Evolutionary conservation across 495 filamentous ascomycete genomes (phyloP).

Genomic region (Podospora pseudocomata): DNA sequence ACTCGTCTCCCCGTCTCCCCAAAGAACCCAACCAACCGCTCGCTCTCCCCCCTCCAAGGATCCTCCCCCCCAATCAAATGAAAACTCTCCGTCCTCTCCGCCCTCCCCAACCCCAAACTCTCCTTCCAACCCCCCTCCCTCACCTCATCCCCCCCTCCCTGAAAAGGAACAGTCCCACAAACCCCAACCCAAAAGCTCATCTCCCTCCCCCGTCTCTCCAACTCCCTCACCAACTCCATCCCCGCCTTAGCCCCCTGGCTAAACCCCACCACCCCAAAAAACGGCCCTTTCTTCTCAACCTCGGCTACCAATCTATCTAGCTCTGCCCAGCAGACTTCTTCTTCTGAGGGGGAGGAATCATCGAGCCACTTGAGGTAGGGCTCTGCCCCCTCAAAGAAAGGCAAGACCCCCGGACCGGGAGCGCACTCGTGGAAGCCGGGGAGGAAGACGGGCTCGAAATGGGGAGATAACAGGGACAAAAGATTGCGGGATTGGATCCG

Average conservation of each 20-base stretch:
- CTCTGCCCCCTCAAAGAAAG: constrained; percentile 27
- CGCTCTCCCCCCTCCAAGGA: constrained; percentile 27
- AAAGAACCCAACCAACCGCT: constrained; percentile 26
- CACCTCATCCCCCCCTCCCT: constrained; percentile 1
- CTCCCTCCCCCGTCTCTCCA: constrained; percentile 17
- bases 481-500: constrained; percentile 29
- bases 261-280: constrained; percentile 32
- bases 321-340: constrained; percentile 15
- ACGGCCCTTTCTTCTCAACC: constrained; percentile 18
- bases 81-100: constrained; percentile 19
- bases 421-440: constrained; percentile 16
- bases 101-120: constrained; percentile 11
- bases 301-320: constrained; percentile 11
- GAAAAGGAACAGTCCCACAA: constrained; percentile 29
- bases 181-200: constrained; percentile 22
- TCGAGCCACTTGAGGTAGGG: constrained; percentile 28
- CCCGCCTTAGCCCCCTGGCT: constrained; percentile 32
- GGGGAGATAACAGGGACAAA: constrained; percentile 16
- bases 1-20: constrained; percentile 14
- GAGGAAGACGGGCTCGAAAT: constrained; percentile 29
- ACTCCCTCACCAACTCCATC: constrained; percentile 20
- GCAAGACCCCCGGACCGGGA: constrained; percentile 26
- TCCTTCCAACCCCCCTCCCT: background rate
- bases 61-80: constrained; percentile 29
- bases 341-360: constrained; percentile 4